Percentiles rank a stretch among this genome's conserved stretches.
phyloP scores from a whole-genome alignment of 1,139 yeast species.

The Candida freyschussii region DNA sequence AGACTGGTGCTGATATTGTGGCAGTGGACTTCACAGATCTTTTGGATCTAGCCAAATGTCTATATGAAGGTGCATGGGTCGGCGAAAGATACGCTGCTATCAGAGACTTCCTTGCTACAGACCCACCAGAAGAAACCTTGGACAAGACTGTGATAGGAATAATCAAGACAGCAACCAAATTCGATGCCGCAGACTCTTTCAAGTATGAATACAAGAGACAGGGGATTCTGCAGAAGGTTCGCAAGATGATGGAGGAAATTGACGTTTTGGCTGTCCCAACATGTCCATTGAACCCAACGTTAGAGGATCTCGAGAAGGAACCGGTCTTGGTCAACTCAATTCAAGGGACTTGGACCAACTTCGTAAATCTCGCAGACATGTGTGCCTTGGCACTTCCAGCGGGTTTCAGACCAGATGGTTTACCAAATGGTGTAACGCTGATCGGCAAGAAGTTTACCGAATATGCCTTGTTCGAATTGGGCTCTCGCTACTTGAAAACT shows the following conservation, averaged over 20 bases:
- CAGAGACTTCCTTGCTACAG: conserved; percentile 63
- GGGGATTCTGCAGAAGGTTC: conserved; percentile 62
- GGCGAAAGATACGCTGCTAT: conserved; percentile 88
- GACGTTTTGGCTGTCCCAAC: conserved; percentile 89
- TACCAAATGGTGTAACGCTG: conserved; percentile 87
- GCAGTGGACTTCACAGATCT: conserved; percentile 69
- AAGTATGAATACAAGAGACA: conserved; percentile 82
- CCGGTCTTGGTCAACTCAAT: conserved; percentile 80
- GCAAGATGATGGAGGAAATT: conserved; percentile 46
- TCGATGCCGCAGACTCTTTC: conserved; percentile 78
- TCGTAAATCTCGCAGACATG: conserved; percentile 89
- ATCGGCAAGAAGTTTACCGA: conserved; percentile 80
- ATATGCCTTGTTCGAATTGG: conserved; percentile 81
- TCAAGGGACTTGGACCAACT: conserved; percentile 97
- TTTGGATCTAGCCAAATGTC: conserved; percentile 76
- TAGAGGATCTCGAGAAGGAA: conserved; percentile 63
- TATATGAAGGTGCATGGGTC: conserved; percentile 99
- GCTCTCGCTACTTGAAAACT: conserved; percentile 58
- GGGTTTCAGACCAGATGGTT: conserved; percentile 77
- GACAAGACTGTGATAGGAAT: conserved; percentile 83
- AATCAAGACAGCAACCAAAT: conserved; percentile 70
- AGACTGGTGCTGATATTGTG: conserved; percentile 53
- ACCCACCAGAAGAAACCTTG: conserved; percentile 65
- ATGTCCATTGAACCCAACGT: conserved; percentile 85
- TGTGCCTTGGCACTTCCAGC: conserved; percentile 90